These are phyloP conservation scores for Apophysomyces trapeziformis DNA, from an alignment of 371 early-diverging fungal genomes.

Conservation along the genomic window DNA sequence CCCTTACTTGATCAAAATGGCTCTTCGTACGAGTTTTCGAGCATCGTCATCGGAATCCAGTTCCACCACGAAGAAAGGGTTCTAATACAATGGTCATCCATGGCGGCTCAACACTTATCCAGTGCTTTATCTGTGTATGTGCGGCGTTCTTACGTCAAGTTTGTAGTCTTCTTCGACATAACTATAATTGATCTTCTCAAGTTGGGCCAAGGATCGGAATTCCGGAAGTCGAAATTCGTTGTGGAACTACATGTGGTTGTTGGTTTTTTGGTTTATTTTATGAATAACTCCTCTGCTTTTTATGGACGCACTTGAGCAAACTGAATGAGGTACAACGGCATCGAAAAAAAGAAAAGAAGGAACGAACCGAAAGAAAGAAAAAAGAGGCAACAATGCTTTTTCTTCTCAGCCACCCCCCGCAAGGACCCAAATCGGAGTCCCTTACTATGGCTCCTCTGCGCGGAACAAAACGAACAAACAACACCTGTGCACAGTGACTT, in stretches of 20 bases:
- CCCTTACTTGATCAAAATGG: constrained; percentile 82
- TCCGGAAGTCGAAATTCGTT: constrained; percentile 81
- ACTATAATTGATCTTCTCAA: constrained; percentile 69
- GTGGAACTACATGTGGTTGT: constrained; percentile 43
- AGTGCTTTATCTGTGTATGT: no score
- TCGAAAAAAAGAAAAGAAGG: constrained; percentile 8
- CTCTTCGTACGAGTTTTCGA: constrained; percentile 74
- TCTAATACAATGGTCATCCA: constrained; percentile 38
- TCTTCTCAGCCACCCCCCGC: no score
- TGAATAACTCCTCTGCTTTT: background rate
- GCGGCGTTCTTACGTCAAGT: constrained; percentile 45
- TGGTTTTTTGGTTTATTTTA: background rate
- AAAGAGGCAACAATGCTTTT: no score
- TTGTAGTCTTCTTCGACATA: constrained; percentile 59
- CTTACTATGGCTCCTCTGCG: no score
- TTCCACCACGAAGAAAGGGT: constrained; percentile 80
- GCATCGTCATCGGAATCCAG: constrained; percentile 76
- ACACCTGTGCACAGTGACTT: no score
- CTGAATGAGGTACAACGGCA: constrained; percentile 49
- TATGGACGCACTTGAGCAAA: constrained; percentile 46
- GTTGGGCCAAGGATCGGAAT: constrained; percentile 76
- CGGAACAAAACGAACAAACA: no score
- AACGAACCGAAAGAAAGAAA: no score
- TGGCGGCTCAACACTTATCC: no score
- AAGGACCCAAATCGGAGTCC: no score